Base-by-base conservation (phyloP, 768 basidiomycete species). In the Tubosaeta sp. region DNA sequence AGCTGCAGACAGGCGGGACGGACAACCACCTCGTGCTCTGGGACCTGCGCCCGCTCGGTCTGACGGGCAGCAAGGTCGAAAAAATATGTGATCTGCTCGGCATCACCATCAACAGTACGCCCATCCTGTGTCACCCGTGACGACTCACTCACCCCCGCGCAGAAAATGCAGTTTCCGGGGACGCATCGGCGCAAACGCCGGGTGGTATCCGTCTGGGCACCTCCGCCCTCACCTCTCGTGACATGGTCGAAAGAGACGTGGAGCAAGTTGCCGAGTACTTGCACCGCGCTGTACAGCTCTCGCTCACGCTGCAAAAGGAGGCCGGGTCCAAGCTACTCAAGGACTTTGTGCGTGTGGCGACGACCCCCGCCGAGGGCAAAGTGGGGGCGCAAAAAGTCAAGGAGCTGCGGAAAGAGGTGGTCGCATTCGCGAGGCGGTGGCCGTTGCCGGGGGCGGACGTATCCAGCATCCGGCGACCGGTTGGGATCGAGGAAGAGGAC, bases 51-150 rank as follows among this genome's bases (percentile, higher is more conserved):
- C 97, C 97, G 29, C 79, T 97, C 57, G 89, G 91, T 45, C 75
- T 98, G 67, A 97, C 97, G n/a, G 97, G 97, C 46, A 90, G 86
- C 77, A 98, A 98, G 74, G 85, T 99, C 52, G 95, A 97, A 79
- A 97, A 97, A 79, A 83, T 99, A 61, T 97, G 97, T 71, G 95
- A 98, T 69, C 79, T 97, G 46, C 84, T 92, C 71, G 92, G 92
- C 53, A 97, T 98, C 69, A 97, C 95, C 31, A 92, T 97, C 73
- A 93, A 94, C 77, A 93, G 90, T 91, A 59, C 61, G 88, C 72
- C 29, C 3, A 32, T 44, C 25, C 13, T 49, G 46, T 27, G 5
- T 46, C 44, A 14, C 58, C 43, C 10, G n/a, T 16, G 22, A 38
- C 4, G 29, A 43, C 11, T 51, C 13, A 19, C 22, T 14, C 26